Conservation (phyloP, 2,329 filamentous ascomycete species). For the Aspergillus amoenus region DNA sequence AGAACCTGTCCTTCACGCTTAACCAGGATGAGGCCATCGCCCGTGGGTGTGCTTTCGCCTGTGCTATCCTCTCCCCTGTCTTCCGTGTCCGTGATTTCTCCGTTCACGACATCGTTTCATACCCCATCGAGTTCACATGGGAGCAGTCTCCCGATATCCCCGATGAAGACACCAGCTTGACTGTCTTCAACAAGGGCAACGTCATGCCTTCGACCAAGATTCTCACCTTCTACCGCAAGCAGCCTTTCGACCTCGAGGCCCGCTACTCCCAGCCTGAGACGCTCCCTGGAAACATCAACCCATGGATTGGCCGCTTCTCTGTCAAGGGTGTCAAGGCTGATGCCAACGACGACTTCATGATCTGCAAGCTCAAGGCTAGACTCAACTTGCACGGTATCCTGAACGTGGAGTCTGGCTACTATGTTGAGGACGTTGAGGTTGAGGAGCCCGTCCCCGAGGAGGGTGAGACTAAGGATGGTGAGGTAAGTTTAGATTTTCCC, state of each 20-base stretch:
- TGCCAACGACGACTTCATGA: slow-evolving; percentile 96
- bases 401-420: slow-evolving; percentile 96
- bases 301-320: slow-evolving; percentile 96
- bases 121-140: slow-evolving; percentile 98
- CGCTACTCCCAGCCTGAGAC: slow-evolving; percentile 83
- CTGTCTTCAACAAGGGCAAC: slow-evolving; percentile 96
- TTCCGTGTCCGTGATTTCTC: slow-evolving; percentile 99
- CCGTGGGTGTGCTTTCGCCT: slow-evolving; percentile 94
- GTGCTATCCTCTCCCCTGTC: slow-evolving; percentile 92
- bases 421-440: slow-evolving; percentile 94
- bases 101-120: slow-evolving; percentile 95
- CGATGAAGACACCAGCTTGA: slow-evolving; percentile 95
- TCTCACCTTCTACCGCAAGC: slow-evolving; percentile 97
- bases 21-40: slow-evolving; percentile 98
- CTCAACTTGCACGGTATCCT: slow-evolving; percentile 95
- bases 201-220: slow-evolving; percentile 98
- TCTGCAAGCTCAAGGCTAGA: slow-evolving; percentile 98
- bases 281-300: slow-evolving; percentile 84
- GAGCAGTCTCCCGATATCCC: slow-evolving; percentile 98
- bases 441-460: slow-evolving; percentile 88
- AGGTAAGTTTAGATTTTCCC: slow-evolving; percentile 36
- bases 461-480: slow-evolving; percentile 49
- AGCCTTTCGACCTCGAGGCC: slow-evolving; percentile 94
- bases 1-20: slow-evolving; percentile 88
- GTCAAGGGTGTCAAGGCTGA: slow-evolving; percentile 97